Conservation (phyloP, 1,284 basidiomycete species). For the Microbotryum intermedium region DNA sequence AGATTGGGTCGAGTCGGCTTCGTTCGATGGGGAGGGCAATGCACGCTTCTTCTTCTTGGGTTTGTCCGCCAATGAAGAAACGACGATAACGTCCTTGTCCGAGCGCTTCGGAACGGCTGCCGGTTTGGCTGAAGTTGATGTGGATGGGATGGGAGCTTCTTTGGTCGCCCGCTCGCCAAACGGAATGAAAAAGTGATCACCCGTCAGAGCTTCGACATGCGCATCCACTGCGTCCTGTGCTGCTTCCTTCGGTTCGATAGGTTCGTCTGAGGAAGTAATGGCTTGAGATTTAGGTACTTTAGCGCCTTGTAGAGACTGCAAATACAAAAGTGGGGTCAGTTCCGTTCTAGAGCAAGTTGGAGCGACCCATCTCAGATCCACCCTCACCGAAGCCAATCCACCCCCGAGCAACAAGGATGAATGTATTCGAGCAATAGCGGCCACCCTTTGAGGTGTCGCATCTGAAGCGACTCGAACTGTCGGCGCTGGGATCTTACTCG, state of each 20-base stretch:
- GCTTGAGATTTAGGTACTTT: too few species aligned
- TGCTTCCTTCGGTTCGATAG: not conserved
- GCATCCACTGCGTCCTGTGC: not conserved
- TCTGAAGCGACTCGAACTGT: not conserved
- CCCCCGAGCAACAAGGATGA: slow-evolving; percentile 47
- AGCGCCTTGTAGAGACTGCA: slow-evolving; percentile 1
- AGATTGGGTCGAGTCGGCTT: not conserved
- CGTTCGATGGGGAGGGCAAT: slow-evolving; percentile 39
- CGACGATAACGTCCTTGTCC: slow-evolving; percentile 55
- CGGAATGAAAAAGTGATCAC: slow-evolving; percentile 22
- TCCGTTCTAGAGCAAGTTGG: not conserved
- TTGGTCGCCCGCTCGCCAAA: slow-evolving; percentile 35
- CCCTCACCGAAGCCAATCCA: slow-evolving; percentile 42
- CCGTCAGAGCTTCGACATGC: not conserved
- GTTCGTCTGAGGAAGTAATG: too few species aligned
- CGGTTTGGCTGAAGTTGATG: not conserved
- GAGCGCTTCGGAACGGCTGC: slow-evolving; percentile 2
- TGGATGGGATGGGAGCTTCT: not conserved
- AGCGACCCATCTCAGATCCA: not conserved
- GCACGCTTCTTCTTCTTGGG: slow-evolving; percentile 54
- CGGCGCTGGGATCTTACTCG: not conserved
- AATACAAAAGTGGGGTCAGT: not conserved
- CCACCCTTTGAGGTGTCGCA: slow-evolving; percentile 9
- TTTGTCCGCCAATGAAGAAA: slow-evolving; percentile 48
- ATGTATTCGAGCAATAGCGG: slow-evolving; percentile 44